Evolutionary conservation across 2,329 filamentous ascomycete genomes (phyloP), one percentile per base, ranked within the genome.

Genomic region (Pseudogymnoascus sp.): DNA sequence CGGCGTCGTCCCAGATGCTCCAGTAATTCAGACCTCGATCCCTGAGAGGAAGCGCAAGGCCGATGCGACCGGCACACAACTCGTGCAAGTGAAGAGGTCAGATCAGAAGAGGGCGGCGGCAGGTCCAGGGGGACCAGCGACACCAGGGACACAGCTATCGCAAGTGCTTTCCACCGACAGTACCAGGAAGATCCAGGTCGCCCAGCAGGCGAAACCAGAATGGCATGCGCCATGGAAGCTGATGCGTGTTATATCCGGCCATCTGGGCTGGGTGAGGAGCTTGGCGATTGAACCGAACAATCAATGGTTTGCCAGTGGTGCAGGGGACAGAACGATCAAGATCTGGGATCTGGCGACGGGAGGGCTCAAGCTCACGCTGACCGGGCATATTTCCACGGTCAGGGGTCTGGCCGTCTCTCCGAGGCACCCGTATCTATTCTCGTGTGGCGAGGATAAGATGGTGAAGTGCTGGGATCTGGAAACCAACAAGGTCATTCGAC

Each of bases 391-490:
- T 71, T 96, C 91, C 59, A 96, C 91, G 4, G 93, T 97, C 0
- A 87, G 93, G 62, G 95, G 95, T 1, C 82, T 99, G 59, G 95
- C 93, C 0, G 91, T 99, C 7, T 96, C 91, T 19, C 90, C 93
- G 15, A 82, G 95, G 56, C 95, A 99, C 77, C 96, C 95, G 0
- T 99, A 99, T 73, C 83, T 99, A 9, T 99, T 99, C 77, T 96
- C 92, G 10, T 99, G 95, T 72, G 96, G 91, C 64, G 95, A 99
- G 77, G 95, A 99, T 75, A 99, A 99, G 80, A 97, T 97, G 93
- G 95, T 99, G 66, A 99, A 99, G 77, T 99, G 95, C 78, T 99
- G 95, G 95, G 95, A 99, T 78, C 79, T 99, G 68, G 95, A 99
- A 77, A 97, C 93, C n/a, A 99, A 99, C 80, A 97, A 97, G 77